A percentile compares a stretch with the other conserved stretches of the same genome.
phyloP scores from a whole-genome alignment of 805 yeast genomes.

The Candida dajiaensis region DNA sequence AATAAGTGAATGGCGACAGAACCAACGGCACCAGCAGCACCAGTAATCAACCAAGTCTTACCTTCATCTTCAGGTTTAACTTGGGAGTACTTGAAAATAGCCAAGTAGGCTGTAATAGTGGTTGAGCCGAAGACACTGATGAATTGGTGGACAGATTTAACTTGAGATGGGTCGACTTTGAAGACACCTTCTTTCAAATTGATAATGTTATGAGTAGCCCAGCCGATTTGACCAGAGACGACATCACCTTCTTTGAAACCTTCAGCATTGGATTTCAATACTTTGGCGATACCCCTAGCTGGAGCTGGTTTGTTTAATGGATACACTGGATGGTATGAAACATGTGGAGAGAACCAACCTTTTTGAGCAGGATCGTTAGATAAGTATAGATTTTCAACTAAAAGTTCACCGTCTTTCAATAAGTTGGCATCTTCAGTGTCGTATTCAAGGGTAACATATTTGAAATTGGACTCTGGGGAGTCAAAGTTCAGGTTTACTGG shows the following conservation, averaged over 20 bases:
- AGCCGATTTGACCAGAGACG: slow-evolving; percentile 34
- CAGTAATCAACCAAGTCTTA: slow-evolving; percentile 49
- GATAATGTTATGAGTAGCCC: slow-evolving; percentile 44
- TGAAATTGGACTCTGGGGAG: slow-evolving; percentile 26
- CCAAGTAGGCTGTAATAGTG: slow-evolving; percentile 56
- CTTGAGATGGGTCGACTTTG: slow-evolving; percentile 15
- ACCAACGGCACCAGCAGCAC: slow-evolving; percentile 77
- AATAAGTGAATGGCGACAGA: slow-evolving; percentile 53
- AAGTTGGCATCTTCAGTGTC: slow-evolving; percentile 15
- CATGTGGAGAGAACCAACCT: slow-evolving; percentile 40
- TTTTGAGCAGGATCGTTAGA: slow-evolving; percentile 65
- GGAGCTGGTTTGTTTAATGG: slow-evolving; percentile 40
- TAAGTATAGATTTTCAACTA: slow-evolving; percentile 38
- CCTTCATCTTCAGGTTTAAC: slow-evolving; percentile 33
- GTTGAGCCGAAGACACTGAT: slow-evolving; percentile 50
- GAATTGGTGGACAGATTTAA: slow-evolving; percentile 33
- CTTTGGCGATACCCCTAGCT: slow-evolving; percentile 46
- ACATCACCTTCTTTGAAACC: slow-evolving; percentile 39
- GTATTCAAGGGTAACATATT: slow-evolving; percentile 17
- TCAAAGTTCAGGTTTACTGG: slow-evolving; percentile 23
- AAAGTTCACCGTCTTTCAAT: slow-evolving; percentile 33
- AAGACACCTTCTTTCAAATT: slow-evolving; percentile 5
- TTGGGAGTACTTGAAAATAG: slow-evolving; percentile 44
- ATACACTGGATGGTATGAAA: slow-evolving; percentile 25
- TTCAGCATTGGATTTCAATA: slow-evolving; percentile 39